These are phyloP conservation scores for Citrus cavaleriei DNA, from an alignment of 345 rosid species.

Conservation along the genomic window DNA sequence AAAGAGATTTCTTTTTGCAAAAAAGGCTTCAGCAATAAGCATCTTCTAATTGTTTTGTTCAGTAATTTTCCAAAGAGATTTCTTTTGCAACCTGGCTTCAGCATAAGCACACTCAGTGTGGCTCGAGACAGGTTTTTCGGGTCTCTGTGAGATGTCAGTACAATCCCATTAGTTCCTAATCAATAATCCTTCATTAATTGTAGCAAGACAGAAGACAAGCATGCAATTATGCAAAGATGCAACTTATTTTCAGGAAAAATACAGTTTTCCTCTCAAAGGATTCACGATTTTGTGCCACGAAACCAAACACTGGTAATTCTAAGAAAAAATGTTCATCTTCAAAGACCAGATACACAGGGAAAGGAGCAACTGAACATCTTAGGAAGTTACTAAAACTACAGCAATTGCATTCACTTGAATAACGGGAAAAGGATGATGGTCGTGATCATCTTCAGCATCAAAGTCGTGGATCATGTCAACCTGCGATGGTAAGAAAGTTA, in stretches of 20 bases:
- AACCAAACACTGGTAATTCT: neutral
- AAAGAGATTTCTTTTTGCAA: too few relatives aligned
- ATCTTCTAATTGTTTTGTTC: too few relatives aligned
- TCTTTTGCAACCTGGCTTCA: too few relatives aligned
- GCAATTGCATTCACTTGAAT: neutral
- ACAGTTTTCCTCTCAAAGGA: neutral
- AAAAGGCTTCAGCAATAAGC: too few relatives aligned
- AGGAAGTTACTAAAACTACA: constrained; percentile 8
- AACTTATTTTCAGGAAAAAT: neutral
- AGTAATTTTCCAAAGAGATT: too few relatives aligned
- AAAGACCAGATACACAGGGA: constrained; percentile 3
- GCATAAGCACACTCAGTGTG: too few relatives aligned
- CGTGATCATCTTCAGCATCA: constrained; percentile 10
- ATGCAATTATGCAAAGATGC: neutral
- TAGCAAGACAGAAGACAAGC: neutral
- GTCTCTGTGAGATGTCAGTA: neutral
- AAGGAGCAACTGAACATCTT: constrained; percentile 7
- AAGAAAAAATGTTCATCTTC: constrained; percentile 2
- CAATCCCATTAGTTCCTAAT: neutral
- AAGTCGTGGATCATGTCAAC: constrained; percentile 12
- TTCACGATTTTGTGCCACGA: neutral
- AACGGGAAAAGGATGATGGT: constrained; percentile 5
- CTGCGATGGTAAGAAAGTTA: constrained; percentile 8
- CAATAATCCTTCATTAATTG: neutral
- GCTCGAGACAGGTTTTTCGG: too few relatives aligned